Evolutionary conservation across 345 rosid genomes (phyloP).

Genomic region (Populus davidiana): DNA sequence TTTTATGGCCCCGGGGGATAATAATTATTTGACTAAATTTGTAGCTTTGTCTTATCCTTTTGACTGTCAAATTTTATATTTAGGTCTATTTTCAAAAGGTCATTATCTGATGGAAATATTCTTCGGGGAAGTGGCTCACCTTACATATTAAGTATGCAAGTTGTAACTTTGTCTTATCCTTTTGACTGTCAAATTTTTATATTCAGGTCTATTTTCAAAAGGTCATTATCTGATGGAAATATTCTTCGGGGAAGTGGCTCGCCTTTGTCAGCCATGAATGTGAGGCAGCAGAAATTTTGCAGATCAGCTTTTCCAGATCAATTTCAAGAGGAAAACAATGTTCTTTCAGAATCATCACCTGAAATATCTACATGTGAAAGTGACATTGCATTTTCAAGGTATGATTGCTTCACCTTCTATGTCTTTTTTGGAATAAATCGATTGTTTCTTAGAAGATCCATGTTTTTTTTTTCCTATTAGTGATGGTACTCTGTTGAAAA

Average conservation of each 20-base stretch:
- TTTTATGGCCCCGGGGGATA: not conserved
- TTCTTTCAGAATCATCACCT: slow-evolving; percentile 78
- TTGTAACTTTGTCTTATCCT: slow-evolving; percentile 7
- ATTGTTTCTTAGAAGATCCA: not conserved
- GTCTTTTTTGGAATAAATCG: not conserved
- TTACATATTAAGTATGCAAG: not conserved
- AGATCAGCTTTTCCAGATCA: slow-evolving; percentile 42
- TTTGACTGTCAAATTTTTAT: slow-evolving; percentile 15
- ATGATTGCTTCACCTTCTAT: slow-evolving; percentile 14
- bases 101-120: slow-evolving; percentile 89
- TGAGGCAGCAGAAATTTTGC: slow-evolving; percentile 43
- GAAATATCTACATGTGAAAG: slow-evolving; percentile 76
- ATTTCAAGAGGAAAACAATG: slow-evolving; percentile 42
- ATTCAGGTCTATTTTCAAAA: slow-evolving; percentile 67
- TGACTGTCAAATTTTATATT: slow-evolving; percentile 21
- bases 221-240: slow-evolving; percentile 94
- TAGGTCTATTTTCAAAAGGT: slow-evolving; percentile 78
- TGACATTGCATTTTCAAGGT: slow-evolving; percentile 76
- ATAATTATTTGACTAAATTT: not conserved
- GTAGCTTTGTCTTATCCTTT: slow-evolving; percentile 8
- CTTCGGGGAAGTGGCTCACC: slow-evolving; percentile 47
- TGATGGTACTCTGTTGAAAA: not conserved
- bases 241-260: slow-evolving; percentile 50
- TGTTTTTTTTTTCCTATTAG: no score
- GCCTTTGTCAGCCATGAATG: slow-evolving; percentile 46